Base-by-base conservation (phyloP, 495 filamentous ascomycete genomes). In the Penicillium cosmopolitanum region DNA sequence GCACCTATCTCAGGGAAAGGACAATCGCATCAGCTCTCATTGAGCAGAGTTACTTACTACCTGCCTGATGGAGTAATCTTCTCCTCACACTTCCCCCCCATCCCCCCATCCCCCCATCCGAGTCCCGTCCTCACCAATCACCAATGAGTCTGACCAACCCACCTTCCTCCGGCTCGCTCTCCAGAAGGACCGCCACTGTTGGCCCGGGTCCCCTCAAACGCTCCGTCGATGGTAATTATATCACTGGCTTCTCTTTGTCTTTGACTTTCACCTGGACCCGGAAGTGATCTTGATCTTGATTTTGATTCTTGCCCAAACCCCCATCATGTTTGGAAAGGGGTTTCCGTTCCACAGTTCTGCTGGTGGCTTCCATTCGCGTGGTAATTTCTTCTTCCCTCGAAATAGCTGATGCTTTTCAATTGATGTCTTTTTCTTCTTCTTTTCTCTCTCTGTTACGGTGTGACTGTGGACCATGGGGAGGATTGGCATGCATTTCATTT, bases 191-290 rank as follows among this genome's bases (percentile, higher is more conserved):
- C 8, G 28, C 28, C 28, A 31, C 70, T 50, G 64, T 72, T 61
- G 65, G 74, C 60, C 83, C 87, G 69, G 28, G 28, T 31, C 82
- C 74, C 56, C 76, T 90, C 62, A 92, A 92, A 79, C 82, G 81
- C 64, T 84, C 85, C 60, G 91, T 92, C 76, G 89, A 93, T 82
- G 91, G 91, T 93, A 85, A 73, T 78, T 71, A 58, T 61, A 51
- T 65, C 43, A 58, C 35, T 64, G n/a, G 15, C 54, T 38, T 44
- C 50, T 48, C 47, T 61, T 51, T 52, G 28, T 69, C 65, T 44
- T 16, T 40, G 15, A 31, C 8, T 40, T 40, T 15, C 36, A 13
- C 42, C n/a, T 18, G 13, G 42, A 18, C 16, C 42, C 10, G 4
- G 15, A 38, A 12, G 36, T 38, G 36, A 38, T 36, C 5, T 43